A percentile compares a stretch with the other conserved stretches of the same genome.
phyloP scores from a whole-genome alignment of 2,329 filamentous ascomycete genomes.

The Fusarium pseudograminearum region DNA sequence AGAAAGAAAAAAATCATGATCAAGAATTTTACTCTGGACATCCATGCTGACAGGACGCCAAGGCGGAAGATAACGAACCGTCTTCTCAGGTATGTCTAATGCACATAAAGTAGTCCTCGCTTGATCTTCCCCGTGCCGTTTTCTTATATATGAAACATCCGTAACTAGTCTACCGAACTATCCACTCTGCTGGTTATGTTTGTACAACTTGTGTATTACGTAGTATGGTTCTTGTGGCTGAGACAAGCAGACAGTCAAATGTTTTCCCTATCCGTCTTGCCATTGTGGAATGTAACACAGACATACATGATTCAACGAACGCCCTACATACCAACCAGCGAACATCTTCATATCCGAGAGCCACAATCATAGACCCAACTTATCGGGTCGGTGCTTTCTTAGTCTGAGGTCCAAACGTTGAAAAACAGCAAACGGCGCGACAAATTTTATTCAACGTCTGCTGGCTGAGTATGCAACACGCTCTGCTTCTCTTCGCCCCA shows the following conservation, averaged over 20 bases:
- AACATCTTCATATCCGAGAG: constrained; percentile 11
- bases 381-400: constrained; percentile 10
- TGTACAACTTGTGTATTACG: constrained; percentile 5
- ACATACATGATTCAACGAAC: not conserved
- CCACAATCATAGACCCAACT: constrained; percentile 11
- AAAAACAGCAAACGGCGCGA: not conserved
- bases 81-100: not conserved
- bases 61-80: constrained; percentile 6
- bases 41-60: constrained; percentile 1
- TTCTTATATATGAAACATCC: not conserved
- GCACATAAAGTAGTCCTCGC: not conserved
- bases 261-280: not conserved
- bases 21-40: not conserved
- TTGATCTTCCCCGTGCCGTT: not conserved
- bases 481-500: not conserved
- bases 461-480: not conserved
- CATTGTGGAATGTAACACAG: constrained; percentile 3
- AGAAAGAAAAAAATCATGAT: constrained; percentile 16
- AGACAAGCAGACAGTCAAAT: constrained; percentile 6
- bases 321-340: not conserved
- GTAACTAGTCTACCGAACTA: not conserved
- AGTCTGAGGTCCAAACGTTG: too few species aligned
- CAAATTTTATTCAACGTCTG: not conserved
- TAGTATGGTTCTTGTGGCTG: not conserved
- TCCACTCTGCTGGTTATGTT: not conserved